These are phyloP conservation scores for Verticillium isaacii DNA, from an alignment of 2,329 filamentous ascomycete species.

Conservation along the genomic window DNA sequence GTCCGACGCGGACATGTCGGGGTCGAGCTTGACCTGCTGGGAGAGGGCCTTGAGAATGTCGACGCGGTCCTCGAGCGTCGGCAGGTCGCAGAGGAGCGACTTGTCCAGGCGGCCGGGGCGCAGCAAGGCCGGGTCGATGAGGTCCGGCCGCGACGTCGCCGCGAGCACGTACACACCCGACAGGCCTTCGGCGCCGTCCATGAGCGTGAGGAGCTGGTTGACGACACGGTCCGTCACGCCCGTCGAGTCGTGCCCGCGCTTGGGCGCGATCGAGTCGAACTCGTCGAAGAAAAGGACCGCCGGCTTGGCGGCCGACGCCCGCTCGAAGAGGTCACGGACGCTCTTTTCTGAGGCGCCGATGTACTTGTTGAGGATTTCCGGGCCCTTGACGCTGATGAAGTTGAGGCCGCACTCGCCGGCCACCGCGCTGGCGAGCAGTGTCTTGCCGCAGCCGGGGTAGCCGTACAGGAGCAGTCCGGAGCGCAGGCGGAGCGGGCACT, in stretches of 20 bases:
- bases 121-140: conserved; percentile 91
- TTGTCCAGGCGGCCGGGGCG: conserved; percentile 92
- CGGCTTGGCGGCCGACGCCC: conserved; percentile 83
- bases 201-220: conserved; percentile 96
- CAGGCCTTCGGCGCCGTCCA: conserved; percentile 95
- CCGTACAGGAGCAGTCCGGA: conserved; percentile 92
- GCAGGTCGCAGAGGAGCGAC: conserved; percentile 86
- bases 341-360: conserved; percentile 97
- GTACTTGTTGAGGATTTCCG: conserved; percentile 98
- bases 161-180: conserved; percentile 95
- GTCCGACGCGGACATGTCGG: conserved; percentile 54
- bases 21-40: conserved; percentile 69
- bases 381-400: conserved; percentile 97
- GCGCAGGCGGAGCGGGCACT: conserved; percentile 89
- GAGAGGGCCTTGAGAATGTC: conserved; percentile 88
- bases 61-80: conserved; percentile 69
- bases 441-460: conserved; percentile 95
- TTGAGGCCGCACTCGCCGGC: conserved; percentile 96
- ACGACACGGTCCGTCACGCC: conserved; percentile 98
- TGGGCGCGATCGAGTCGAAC: conserved; percentile 96
- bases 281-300: conserved; percentile 98
- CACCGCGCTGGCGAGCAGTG: conserved; percentile 90
- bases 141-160: conserved; percentile 85
- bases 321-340: conserved; percentile 90
- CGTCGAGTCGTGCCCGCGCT: conserved; percentile 92